phyloP scores from a whole-genome alignment of 2,329 filamentous ascomycete species.

The Arachnomyces sp. region DNA sequence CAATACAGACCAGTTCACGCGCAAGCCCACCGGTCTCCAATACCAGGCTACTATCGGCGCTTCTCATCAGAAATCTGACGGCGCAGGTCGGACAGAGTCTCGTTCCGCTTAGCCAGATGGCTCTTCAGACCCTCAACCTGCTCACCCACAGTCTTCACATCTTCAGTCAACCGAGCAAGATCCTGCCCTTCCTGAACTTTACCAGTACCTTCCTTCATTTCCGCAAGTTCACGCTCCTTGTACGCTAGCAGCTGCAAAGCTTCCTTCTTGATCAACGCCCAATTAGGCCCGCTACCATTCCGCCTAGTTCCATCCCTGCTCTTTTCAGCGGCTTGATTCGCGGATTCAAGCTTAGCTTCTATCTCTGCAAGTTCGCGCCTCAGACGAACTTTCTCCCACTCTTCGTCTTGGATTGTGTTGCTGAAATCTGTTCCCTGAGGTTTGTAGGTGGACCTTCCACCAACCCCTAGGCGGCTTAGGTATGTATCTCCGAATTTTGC shows the following conservation, averaged over 20 bases:
- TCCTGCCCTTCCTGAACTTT: constrained; percentile 56
- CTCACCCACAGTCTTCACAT: constrained; percentile 83
- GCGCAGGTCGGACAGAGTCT: constrained; percentile 65
- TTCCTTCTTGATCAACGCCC: constrained; percentile 87
- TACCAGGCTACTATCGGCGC: constrained; percentile 26
- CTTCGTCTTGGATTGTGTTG: constrained; percentile 70
- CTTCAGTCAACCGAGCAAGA: constrained; percentile 70
- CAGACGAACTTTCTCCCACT: constrained; percentile 94
- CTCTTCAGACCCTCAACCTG: constrained; percentile 84
- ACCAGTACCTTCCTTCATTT: constrained; percentile 54
- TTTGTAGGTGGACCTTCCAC: constrained; percentile 67
- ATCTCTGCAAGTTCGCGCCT: constrained; percentile 87
- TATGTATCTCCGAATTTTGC: constrained; percentile 97
- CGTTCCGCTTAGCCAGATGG: constrained; percentile 69
- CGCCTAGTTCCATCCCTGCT: constrained; percentile 43
- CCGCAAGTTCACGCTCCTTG: constrained; percentile 70
- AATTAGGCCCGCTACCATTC: constrained; percentile 66
- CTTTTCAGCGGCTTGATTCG: constrained; percentile 64
- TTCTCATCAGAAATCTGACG: constrained; percentile 84
- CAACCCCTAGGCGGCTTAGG: constrained; percentile 73
- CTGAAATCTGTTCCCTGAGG: constrained; percentile 85
- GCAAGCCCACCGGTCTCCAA: constrained; percentile 3
- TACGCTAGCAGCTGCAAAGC: constrained; percentile 91
- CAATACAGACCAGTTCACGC: constrained; percentile 4
- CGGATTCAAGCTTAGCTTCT: constrained; percentile 75